Evolutionary conservation across 371 early-diverging fungal species (phyloP), one percentile per base, ranked within the genome.

Genomic region (Choanephora cucurbitarum): DNA sequence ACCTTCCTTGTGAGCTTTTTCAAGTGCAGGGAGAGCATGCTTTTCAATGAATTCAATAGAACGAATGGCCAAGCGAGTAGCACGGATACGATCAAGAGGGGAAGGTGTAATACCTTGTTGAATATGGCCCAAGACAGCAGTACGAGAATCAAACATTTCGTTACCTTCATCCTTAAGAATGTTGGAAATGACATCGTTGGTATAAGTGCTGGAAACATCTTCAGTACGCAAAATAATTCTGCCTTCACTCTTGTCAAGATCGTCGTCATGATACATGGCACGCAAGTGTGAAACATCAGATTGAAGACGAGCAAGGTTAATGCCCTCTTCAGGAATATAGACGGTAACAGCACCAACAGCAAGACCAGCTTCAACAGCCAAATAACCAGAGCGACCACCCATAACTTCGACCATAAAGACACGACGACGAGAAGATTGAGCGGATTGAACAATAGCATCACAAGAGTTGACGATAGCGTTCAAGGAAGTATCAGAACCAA

Each of bases 401-500:
- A 96, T 96, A 23, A 98, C 95, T 80, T 99, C 99, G 18, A 99
- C 93, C 13, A 99, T 90, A 83, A 99, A 98, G 11, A 98, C 96
- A 34, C 95, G 87, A 49, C 92, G 92, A 62, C 95, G 83, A 40
- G 90, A 88, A 17, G 98, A 91, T 14, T 89, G 88, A 11, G 97
- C 95, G 54, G 91, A 92, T 64, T 93, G 90, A 72, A 93, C 93
- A 70, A 99, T 93, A 54, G 91, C 83, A 77, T 99, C 99, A 58
- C 97, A 94, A 5, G 94, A 80, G 39, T 87, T 88, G 54, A 95
- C 91, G 70, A 99, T 97, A 24, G 90, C 92, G 72, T 99, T 99
- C 55, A 99, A 72, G 8, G 98, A 93, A 15, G 99, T 99, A 64
- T 99, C 99, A 17, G 90, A 83, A 13, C 99, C 99, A 62, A 99